Conservation (phyloP, 1,284 basidiomycete species). For the Rhodotorula mucilaginosa region DNA sequence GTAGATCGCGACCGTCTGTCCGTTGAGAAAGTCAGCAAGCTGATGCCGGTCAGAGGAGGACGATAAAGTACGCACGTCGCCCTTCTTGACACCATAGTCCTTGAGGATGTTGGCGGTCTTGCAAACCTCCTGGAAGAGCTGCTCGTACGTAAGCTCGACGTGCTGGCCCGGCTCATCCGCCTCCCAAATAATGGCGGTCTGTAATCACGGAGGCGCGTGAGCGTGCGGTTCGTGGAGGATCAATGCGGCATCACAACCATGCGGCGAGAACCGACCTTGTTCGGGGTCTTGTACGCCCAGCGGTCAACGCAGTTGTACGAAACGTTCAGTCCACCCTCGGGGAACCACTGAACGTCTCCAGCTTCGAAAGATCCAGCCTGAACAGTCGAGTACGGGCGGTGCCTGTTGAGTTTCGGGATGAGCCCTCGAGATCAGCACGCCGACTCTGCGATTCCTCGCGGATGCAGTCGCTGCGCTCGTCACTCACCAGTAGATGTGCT, state of each 20-base stretch:
- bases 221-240: not conserved
- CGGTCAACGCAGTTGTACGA: constrained; percentile 98
- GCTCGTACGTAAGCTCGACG: constrained; percentile 70
- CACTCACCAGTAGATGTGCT: constrained; percentile 67
- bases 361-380: constrained; percentile 76
- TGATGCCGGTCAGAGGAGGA: not conserved
- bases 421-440: not conserved
- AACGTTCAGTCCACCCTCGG: constrained; percentile 57
- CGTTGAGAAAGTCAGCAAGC: not conserved
- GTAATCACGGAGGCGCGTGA: constrained; percentile 39
- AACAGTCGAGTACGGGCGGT: constrained; percentile 86
- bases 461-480: too few relatives aligned
- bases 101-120: constrained; percentile 89
- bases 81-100: constrained; percentile 86
- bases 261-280: constrained; percentile 62
- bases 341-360: constrained; percentile 92
- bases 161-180: constrained; percentile 89
- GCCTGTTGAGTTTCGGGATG: constrained; percentile 51
- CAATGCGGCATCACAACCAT: not conserved
- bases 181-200: constrained; percentile 96
- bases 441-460: not conserved
- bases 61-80: constrained; percentile 59
- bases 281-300: constrained; percentile 85
- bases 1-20: constrained; percentile 73
- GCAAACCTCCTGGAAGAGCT: constrained; percentile 88